Percentiles rank a stretch among this genome's conserved stretches.
Evolutionary conservation across 2,329 filamentous ascomycete species (phyloP).

Genomic region (Penicillium carneum): DNA sequence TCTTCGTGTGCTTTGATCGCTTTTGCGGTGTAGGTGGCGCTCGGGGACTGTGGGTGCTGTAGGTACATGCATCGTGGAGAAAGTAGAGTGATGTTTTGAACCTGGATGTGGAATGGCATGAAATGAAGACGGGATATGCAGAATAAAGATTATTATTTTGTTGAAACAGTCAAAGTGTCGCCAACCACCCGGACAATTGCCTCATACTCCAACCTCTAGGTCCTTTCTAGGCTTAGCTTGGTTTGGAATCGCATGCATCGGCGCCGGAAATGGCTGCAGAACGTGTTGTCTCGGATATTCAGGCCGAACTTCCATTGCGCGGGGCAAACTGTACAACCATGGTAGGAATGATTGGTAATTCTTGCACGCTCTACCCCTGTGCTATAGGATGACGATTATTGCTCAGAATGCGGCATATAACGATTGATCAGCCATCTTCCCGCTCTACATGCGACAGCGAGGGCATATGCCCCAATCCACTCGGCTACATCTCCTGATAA

Average conservation of each 20-base stretch:
- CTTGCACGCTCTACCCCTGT: background rate
- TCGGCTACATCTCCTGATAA: background rate
- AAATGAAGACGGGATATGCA: background rate
- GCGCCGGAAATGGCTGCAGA: constrained; percentile 20
- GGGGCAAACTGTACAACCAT: constrained; percentile 1
- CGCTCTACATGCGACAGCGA: constrained; percentile 1
- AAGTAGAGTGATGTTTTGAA: background rate
- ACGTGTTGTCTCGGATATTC: constrained; percentile 16
- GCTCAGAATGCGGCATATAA: background rate
- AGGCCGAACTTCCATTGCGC: constrained; percentile 24
- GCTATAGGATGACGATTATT: background rate
- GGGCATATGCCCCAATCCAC: background rate
- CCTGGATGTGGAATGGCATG: background rate
- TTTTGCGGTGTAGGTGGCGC: constrained; percentile 18
- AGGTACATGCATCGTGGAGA: constrained; percentile 9
- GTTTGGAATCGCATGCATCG: constrained; percentile 7
- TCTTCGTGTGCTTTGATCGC: constrained; percentile 25
- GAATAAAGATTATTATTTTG: constrained; percentile 2
- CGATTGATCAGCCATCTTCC: background rate
- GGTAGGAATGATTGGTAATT: background rate
- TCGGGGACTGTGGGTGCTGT: constrained; percentile 9
- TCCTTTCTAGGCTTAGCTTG: constrained; percentile 9
- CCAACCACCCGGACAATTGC: background rate
- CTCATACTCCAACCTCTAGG: background rate
- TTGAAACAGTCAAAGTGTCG: constrained; percentile 1